A percentile compares a stretch with the other conserved stretches of the same genome.
Evolutionary conservation across 2,329 filamentous ascomycete genomes (phyloP).

Genomic region (Corniculantispora saksenae): DNA sequence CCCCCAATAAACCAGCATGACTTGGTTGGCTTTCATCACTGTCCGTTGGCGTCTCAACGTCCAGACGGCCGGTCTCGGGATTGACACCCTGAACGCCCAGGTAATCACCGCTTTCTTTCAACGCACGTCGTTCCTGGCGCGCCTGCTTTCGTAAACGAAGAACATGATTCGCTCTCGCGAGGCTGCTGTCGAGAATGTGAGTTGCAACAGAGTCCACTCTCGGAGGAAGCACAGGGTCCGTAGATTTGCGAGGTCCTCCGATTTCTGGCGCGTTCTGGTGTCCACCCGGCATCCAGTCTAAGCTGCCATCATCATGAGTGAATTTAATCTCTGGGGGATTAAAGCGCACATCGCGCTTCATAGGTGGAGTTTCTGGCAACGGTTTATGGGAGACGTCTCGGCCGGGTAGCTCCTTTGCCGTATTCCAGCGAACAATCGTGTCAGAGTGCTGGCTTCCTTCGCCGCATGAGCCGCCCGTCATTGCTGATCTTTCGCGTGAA

Average conservation of each 20-base stretch:
- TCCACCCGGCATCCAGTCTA: neutral
- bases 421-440: slow-evolving; percentile 38
- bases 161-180: slow-evolving; percentile 22
- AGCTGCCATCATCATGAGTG: slow-evolving; percentile 5
- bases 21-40: slow-evolving; percentile 42
- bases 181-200: slow-evolving; percentile 18
- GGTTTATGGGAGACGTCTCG: neutral
- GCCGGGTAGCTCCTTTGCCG: slow-evolving; percentile 31
- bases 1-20: slow-evolving; percentile 29
- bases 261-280: neutral
- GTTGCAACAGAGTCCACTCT: slow-evolving; percentile 14
- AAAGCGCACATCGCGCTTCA: slow-evolving; percentile 3
- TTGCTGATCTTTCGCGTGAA: slow-evolving; percentile 21
- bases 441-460: slow-evolving; percentile 30
- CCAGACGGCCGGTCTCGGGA: slow-evolving; percentile 55
- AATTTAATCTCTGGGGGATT: slow-evolving; percentile 3
- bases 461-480: slow-evolving; percentile 11
- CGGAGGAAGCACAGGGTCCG: neutral
- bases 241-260: neutral
- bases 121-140: slow-evolving; percentile 41
- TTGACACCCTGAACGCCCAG: slow-evolving; percentile 61
- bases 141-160: slow-evolving; percentile 35
- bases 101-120: slow-evolving; percentile 59
- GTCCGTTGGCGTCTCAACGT: slow-evolving; percentile 51
- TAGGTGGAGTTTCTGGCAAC: neutral